These are phyloP conservation scores for Clarireedia homoeocarpa DNA, from an alignment of 2,329 filamentous ascomycete species.

Conservation along the genomic window DNA sequence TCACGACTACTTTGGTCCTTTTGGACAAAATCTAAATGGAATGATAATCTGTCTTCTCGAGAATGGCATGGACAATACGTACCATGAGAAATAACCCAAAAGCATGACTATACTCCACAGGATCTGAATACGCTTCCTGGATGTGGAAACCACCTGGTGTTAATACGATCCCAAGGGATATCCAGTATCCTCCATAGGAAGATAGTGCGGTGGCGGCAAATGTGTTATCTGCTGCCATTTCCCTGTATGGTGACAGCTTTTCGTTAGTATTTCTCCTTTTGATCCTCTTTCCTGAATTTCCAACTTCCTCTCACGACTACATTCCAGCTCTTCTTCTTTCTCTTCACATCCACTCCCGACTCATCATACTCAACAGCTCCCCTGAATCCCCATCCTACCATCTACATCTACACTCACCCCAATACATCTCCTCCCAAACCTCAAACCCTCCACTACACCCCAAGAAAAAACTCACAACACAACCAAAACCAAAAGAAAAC, in stretches of 20 bases:
- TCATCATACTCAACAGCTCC: too few species aligned
- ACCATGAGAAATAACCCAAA: conserved; percentile 47
- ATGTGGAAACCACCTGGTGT: conserved; percentile 51
- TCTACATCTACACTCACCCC: too few species aligned
- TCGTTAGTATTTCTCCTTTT: not conserved
- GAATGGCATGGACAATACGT: not conserved
- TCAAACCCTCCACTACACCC: not conserved
- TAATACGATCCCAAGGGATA: conserved; percentile 48
- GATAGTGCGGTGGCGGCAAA: conserved; percentile 55
- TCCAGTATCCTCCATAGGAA: conserved; percentile 57
- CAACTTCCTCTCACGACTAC: too few species aligned
- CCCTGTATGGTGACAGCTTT: conserved; percentile 33
- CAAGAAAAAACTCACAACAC: not conserved
- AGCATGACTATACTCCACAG: conserved; percentile 36
- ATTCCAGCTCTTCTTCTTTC: too few species aligned
- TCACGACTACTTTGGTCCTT: not conserved
- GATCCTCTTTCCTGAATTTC: too few species aligned
- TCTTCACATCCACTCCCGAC: too few species aligned
- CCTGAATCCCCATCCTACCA: too few species aligned
- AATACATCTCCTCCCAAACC: not conserved
- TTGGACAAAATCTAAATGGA: not conserved
- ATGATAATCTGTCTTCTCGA: not conserved
- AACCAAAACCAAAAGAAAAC: not conserved
- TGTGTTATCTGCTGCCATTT: conserved; percentile 56
- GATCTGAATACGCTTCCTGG: conserved; percentile 21